Base-by-base conservation (phyloP, 805 yeast species). In the Millerozyma acaciae region DNA sequence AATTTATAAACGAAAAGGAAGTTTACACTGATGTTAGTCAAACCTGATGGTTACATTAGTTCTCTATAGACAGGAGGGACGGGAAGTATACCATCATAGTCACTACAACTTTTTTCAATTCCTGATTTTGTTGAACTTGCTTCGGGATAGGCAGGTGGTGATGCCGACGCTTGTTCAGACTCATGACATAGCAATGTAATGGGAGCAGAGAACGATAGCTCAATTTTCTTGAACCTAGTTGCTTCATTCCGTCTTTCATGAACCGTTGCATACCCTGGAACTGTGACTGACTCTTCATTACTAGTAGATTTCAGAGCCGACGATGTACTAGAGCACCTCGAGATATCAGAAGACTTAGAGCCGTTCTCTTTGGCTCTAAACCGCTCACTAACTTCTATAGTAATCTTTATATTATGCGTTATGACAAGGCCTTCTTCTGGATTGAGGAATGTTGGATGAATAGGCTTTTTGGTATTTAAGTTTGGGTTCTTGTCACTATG, bases 201-300 rank as follows among this genome's bases (percentile, higher is more conserved):
- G 8, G 50, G 44, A 8, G 40, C 19, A 12, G 46, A 23, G 26
- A 41, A 40, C 4, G 47, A 38, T 13, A 45, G 32, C 17, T 45
- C 47, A 4, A 39, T 41, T 26, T 28, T 38, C 18, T 38, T 36
- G 18, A 18, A 43, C 16, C 32, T 35, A 16, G 28, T 25, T 5
- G 37, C 15, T 8, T 31, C 37, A 23, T 21, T 28, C 15, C 32
- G 28, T 16, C 33, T 28, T 26, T 26, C 30, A 13, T 34, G 44
- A 28, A 27, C 32, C n/a, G 39, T 32, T 20, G 42, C 22, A 19
- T 28, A 32, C 5, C 28, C 31, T 4, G 39, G 44, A 8, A 26
- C n/a, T 10, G 28, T 26, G 16, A 8, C 21, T 3, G 15, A 6
- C 8, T 30, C 15, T 7, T 28, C 9, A 13, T 25, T 8, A 3